Evolutionary conservation across 2,329 filamentous ascomycete species (phyloP).

Genomic region (Talaromyces piceae): DNA sequence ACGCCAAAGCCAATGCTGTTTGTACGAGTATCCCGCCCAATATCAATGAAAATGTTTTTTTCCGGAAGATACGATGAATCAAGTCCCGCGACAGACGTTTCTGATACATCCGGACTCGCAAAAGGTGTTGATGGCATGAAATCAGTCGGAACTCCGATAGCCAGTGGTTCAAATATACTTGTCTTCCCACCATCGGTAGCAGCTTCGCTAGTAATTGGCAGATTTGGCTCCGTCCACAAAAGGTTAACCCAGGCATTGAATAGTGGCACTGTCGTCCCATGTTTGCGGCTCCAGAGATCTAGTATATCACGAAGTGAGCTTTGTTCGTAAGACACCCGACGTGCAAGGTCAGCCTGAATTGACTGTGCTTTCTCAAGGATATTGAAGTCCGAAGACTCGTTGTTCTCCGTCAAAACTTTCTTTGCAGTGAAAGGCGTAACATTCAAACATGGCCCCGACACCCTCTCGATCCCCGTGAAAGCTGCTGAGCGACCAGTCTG

Average conservation of each 20-base stretch:
- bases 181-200: not conserved
- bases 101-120: not conserved
- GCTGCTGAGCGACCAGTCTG: slow-evolving; percentile 25
- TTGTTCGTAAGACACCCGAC: slow-evolving; percentile 23
- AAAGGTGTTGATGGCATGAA: slow-evolving; percentile 14
- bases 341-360: slow-evolving; percentile 20
- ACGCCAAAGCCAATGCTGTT: slow-evolving; percentile 22
- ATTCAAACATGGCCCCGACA: slow-evolving; percentile 25
- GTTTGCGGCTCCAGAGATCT: slow-evolving; percentile 7
- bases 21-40: slow-evolving; percentile 18
- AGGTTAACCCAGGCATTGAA: slow-evolving; percentile 29
- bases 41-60: slow-evolving; percentile 20
- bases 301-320: slow-evolving; percentile 21
- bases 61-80: slow-evolving; percentile 19
- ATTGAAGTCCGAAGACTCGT: not conserved
- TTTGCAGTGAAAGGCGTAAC: slow-evolving; percentile 21
- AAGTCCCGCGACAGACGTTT: slow-evolving; percentile 17
- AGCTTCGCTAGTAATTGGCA: not conserved
- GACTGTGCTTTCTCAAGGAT: slow-evolving; percentile 12
- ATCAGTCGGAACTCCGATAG: slow-evolving; percentile 21
- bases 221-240: slow-evolving; percentile 18
- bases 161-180: slow-evolving; percentile 16
- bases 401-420: slow-evolving; percentile 4
- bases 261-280: not conserved
- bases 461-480: slow-evolving; percentile 19